Conservation (phyloP, 148 eudicot genomes). For the Cornus suecica region DNA sequence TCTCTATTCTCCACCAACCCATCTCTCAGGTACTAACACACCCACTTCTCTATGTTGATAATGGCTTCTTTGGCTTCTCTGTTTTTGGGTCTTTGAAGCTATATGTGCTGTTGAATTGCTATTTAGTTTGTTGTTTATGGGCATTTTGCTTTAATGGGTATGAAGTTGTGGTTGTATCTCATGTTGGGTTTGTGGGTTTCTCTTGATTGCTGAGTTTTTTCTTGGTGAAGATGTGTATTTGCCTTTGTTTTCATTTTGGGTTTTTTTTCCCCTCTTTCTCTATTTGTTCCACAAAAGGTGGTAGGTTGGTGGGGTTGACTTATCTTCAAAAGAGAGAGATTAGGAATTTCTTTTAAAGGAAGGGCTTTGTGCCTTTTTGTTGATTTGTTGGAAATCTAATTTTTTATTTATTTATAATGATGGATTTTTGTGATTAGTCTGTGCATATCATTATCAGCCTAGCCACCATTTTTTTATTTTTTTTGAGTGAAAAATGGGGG, state of each 20-base stretch:
- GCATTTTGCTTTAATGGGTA: slow-evolving; percentile 14
- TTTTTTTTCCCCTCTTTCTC: slow-evolving; percentile 6
- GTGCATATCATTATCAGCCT: background rate
- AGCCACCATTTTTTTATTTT: background rate
- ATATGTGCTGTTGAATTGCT: background rate
- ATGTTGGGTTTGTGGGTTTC: background rate
- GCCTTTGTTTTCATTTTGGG: slow-evolving; percentile 12
- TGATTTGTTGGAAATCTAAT: background rate
- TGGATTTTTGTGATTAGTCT: slow-evolving; percentile 6
- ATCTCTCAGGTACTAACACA: slow-evolving; percentile 17
- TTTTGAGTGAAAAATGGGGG: background rate
- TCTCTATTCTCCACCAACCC: slow-evolving; percentile 24
- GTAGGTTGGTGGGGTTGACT: slow-evolving; percentile 59
- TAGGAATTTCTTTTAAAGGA: slow-evolving; percentile 10
- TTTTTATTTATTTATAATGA: background rate
- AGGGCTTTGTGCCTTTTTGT: slow-evolving; percentile 4
- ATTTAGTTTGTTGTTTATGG: slow-evolving; percentile 11
- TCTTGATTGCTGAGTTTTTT: background rate
- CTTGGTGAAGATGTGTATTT: slow-evolving; percentile 2
- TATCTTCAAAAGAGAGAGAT: slow-evolving; percentile 3
- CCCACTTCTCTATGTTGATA: background rate
- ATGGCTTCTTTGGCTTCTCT: background rate
- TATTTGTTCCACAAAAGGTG: slow-evolving; percentile 37
- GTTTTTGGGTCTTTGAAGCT: background rate
- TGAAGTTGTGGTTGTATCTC: background rate